Evolutionary conservation across 2,329 filamentous ascomycete species (phyloP).

Genomic region (Rugonectria rugulosa): DNA sequence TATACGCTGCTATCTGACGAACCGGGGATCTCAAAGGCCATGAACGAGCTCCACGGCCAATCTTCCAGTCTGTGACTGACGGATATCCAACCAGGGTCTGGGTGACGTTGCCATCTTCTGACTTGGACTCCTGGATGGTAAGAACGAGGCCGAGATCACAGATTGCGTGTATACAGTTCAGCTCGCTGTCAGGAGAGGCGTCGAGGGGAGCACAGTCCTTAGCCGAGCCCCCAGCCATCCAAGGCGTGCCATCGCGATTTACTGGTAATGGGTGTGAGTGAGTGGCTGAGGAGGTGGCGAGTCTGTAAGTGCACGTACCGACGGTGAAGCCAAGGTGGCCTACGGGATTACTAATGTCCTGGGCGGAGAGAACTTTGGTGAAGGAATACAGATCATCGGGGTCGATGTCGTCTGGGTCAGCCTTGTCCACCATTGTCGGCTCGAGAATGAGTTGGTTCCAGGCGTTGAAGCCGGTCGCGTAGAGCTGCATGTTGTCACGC

Average conservation of each 20-base stretch:
- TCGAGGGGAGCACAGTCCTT: neutral
- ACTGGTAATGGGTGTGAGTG: conserved; percentile 23
- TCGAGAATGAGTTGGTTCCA: conserved; percentile 61
- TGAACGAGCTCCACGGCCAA: conserved; percentile 3
- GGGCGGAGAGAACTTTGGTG: conserved; percentile 48
- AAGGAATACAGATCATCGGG: conserved; percentile 57
- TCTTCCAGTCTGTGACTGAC: conserved; percentile 30
- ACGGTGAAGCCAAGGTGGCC: conserved; percentile 54
- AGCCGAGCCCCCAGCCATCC: conserved; percentile 28
- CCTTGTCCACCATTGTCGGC: neutral
- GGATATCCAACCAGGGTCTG: conserved; percentile 31
- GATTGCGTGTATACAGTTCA: conserved; percentile 22
- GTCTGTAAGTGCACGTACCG: conserved; percentile 50
- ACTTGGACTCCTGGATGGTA: neutral
- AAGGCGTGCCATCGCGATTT: conserved; percentile 25
- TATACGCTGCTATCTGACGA: conserved; percentile 55
- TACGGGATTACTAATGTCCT: conserved; percentile 45
- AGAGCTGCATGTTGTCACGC: conserved; percentile 54
- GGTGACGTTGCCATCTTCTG: neutral
- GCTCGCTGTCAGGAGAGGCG: neutral
- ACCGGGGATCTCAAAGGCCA: conserved; percentile 40
- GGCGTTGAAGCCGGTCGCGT: conserved; percentile 65
- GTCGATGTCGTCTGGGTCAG: conserved; percentile 36
- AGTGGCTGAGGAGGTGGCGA: neutral
- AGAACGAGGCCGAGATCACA: conserved; percentile 29